Evolutionary conservation across 805 yeast species (phyloP).

Genomic region (Myxozyma nipponensis): DNA sequence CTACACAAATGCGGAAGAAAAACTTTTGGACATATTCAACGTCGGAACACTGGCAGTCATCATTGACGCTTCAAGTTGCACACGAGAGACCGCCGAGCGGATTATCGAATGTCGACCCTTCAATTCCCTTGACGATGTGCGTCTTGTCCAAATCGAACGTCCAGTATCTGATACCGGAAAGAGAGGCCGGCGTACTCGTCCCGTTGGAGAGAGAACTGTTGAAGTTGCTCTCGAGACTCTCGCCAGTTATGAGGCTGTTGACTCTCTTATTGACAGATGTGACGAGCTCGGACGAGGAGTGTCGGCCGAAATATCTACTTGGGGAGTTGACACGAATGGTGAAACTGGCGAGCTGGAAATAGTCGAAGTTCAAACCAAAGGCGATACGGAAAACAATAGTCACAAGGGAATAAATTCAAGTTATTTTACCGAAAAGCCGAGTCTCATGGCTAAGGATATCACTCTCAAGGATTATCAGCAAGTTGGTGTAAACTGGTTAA

Average conservation of each 20-base stretch:
- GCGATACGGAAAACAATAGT: conserved; percentile 1
- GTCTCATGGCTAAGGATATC: conserved; percentile 56
- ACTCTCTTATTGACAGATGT: conserved; percentile 81
- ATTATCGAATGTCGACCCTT: conserved; percentile 73
- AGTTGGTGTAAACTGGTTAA: conserved; percentile 95
- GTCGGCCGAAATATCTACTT: conserved; percentile 63
- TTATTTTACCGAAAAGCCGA: conserved; percentile 66
- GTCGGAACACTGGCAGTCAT: conserved; percentile 70
- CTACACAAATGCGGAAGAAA: conserved; percentile 43
- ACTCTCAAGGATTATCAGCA: conserved; percentile 85
- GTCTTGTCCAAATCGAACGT: conserved; percentile 51
- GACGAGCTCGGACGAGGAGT: conserved; percentile 70
- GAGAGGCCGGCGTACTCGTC: conserved; percentile 37
- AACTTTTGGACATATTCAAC: conserved; percentile 71
- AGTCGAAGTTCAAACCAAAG: conserved; percentile 26
- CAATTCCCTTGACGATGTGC: conserved; percentile 52
- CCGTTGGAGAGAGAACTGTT: conserved; percentile 50
- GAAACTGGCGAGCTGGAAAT: conserved; percentile 61
- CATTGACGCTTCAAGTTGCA: conserved; percentile 71
- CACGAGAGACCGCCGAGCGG: conserved; percentile 59
- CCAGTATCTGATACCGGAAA: conserved; percentile 33
- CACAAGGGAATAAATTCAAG: conserved; percentile 31
- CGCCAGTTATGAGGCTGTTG: conserved; percentile 91
- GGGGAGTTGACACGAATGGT: conserved; percentile 84
- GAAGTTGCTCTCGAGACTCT: conserved; percentile 58